Conservation (phyloP, 768 basidiomycete genomes). For the Candolleomyces aberdarensis region DNA sequence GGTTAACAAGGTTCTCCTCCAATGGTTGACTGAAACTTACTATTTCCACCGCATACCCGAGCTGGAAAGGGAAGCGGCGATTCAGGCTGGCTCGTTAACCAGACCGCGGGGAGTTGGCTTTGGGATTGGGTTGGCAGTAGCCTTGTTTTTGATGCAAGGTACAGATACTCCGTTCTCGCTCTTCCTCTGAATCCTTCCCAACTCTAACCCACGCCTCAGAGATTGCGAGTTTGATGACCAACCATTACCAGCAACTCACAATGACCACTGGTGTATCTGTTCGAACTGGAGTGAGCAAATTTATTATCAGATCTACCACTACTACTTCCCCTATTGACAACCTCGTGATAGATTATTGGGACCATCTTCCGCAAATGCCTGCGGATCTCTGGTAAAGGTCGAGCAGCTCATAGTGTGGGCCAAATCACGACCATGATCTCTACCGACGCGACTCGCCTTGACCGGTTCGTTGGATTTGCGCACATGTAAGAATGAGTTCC, state of each 20-base stretch:
- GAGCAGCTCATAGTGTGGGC: constrained; percentile 57
- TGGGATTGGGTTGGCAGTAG: constrained; percentile 60
- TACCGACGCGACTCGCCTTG: constrained; percentile 56
- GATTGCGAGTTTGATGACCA: constrained; percentile 40
- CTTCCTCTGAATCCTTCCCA: background rate
- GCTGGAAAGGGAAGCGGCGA: constrained; percentile 26
- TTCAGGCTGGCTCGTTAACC: constrained; percentile 16
- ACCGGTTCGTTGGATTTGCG: constrained; percentile 40
- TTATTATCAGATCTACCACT: no score
- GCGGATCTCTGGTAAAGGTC: constrained; percentile 57
- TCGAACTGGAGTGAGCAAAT: no score
- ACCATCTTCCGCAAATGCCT: constrained; percentile 65
- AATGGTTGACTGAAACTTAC: constrained; percentile 54
- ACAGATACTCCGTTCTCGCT: constrained; percentile 8
- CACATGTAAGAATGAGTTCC: constrained; percentile 53
- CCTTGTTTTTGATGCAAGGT: constrained; percentile 63
- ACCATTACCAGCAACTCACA: constrained; percentile 25
- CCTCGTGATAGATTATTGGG: constrained; percentile 30
- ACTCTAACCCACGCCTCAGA: constrained; percentile 25
- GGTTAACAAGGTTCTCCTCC: constrained; percentile 57
- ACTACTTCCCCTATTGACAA: constrained; percentile 26
- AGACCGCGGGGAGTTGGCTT: constrained; percentile 53
- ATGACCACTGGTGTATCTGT: no score
- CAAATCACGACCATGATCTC: constrained; percentile 71
- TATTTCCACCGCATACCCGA: constrained; percentile 33